Conservation (phyloP, 805 yeast species). For the Wickerhamiella brachini region DNA sequence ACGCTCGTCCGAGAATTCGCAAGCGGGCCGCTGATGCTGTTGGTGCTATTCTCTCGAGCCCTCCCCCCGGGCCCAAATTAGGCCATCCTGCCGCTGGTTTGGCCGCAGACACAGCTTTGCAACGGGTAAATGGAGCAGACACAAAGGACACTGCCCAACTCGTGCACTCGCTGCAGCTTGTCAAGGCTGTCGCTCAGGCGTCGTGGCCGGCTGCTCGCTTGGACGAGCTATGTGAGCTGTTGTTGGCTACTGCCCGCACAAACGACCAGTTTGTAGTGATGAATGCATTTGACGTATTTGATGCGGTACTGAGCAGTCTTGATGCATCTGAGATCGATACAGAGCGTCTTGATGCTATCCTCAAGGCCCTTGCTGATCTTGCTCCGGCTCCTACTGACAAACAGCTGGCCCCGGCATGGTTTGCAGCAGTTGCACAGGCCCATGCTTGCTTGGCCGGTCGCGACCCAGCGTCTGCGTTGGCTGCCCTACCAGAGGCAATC, state of each 20-base stretch:
- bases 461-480: constrained; percentile 39
- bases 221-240: constrained; percentile 59
- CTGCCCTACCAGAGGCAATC: constrained; percentile 43
- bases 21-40: constrained; percentile 89
- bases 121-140: constrained; percentile 34
- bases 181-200: constrained; percentile 45
- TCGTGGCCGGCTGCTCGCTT: constrained; percentile 68
- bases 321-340: constrained; percentile 38
- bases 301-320: constrained; percentile 59
- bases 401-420: constrained; percentile 87
- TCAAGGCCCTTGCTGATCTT: constrained; percentile 61
- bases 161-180: constrained; percentile 66
- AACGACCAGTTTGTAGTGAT: constrained; percentile 77
- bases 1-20: constrained; percentile 88
- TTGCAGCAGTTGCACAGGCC: constrained; percentile 85
- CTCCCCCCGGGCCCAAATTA: constrained; percentile 65
- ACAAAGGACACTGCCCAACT: constrained; percentile 27
- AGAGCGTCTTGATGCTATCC: constrained; percentile 47
- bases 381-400: constrained; percentile 73
- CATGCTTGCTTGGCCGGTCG: constrained; percentile 39
- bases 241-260: constrained; percentile 64
- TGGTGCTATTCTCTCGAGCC: constrained; percentile 42
- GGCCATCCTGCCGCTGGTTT: constrained; percentile 64
- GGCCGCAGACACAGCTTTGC: constrained; percentile 56
- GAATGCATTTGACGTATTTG: constrained; percentile 72